Percentiles rank a stretch among this genome's conserved stretches.
Conservation (phyloP, 2,329 filamentous ascomycete genomes). For the Fusarium sp. region DNA sequence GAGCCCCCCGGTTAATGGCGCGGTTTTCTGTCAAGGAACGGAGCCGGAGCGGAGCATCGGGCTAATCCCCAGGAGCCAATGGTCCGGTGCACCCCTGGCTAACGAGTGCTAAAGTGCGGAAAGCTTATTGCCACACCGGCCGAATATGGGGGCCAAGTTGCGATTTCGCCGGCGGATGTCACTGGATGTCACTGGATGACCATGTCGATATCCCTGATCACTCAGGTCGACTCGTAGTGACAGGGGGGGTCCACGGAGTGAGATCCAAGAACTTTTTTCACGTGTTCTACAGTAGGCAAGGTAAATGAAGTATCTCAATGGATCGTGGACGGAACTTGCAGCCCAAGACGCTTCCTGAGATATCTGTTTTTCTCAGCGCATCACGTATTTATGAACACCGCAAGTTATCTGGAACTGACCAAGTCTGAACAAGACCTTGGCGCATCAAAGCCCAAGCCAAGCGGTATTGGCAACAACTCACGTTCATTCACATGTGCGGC, state of each 20-base stretch:
- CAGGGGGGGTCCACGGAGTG: neutral
- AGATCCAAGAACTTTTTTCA: neutral
- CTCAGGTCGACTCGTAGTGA: neutral
- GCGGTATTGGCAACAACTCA: neutral
- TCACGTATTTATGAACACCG: neutral
- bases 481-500: neutral
- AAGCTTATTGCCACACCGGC: neutral
- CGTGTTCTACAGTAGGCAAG: neutral
- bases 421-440: neutral
- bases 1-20: neutral
- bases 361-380: neutral
- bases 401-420: neutral
- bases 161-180: neutral
- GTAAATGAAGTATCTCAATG: neutral
- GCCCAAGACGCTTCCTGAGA: neutral
- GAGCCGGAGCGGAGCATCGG: constrained; percentile 4
- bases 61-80: neutral
- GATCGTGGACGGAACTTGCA: neutral
- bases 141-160: neutral
- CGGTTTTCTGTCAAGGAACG: constrained; percentile 4
- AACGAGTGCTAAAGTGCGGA: neutral
- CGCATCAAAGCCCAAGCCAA: neutral
- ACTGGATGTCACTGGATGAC: neutral
- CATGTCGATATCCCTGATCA: neutral
- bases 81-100: constrained; percentile 2